phyloP scores from a whole-genome alignment of 176 grass and related monocot species.

The Carex parvula region DNA sequence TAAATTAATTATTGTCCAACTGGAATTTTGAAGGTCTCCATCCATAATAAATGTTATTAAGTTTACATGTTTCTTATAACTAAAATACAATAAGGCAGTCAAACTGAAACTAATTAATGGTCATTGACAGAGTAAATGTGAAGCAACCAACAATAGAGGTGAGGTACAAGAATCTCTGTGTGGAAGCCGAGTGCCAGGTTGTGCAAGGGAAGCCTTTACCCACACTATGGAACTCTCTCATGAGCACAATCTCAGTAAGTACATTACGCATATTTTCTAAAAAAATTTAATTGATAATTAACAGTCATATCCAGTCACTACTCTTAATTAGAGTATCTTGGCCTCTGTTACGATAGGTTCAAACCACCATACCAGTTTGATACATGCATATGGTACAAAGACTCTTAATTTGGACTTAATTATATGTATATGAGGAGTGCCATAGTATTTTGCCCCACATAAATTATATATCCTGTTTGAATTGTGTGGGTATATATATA shows the following conservation, averaged over 20 bases:
- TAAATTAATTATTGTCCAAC: no score
- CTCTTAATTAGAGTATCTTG: background rate
- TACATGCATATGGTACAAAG: background rate
- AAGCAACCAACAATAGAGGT: slow-evolving; percentile 51
- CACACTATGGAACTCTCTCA: slow-evolving; percentile 42
- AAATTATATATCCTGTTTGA: background rate
- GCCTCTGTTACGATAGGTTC: background rate
- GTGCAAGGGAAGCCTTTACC: slow-evolving; percentile 48
- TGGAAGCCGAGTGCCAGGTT: slow-evolving; percentile 42
- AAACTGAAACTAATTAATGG: background rate
- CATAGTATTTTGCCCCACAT: background rate
- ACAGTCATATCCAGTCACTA: background rate
- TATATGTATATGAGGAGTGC: background rate
- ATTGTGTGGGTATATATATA: background rate
- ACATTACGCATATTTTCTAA: no score
- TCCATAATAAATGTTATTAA: no score
- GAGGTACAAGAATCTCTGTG: slow-evolving; percentile 32
- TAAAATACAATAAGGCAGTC: background rate
- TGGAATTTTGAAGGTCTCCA: no score
- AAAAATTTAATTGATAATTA: no score
- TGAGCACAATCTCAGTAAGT: slow-evolving; percentile 30
- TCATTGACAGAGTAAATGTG: slow-evolving; percentile 44
- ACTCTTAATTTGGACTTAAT: background rate
- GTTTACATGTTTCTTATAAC: background rate
- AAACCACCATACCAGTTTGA: slow-evolving; percentile 4